These are phyloP conservation scores for Starmerella khaoyaiensis DNA, from an alignment of 805 yeast genomes.

Conservation along the genomic window DNA sequence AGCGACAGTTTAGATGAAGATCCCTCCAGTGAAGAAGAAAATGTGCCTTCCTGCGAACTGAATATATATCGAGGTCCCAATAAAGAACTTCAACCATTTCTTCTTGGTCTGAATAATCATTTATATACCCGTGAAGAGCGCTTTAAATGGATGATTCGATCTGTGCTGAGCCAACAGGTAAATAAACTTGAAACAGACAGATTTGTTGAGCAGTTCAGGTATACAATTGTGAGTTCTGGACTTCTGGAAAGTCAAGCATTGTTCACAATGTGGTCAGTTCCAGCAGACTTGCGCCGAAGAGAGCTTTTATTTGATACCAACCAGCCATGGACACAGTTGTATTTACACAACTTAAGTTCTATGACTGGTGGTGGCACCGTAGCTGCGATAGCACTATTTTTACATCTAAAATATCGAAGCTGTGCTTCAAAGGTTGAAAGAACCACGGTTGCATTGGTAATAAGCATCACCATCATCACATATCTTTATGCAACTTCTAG, in stretches of 20 bases:
- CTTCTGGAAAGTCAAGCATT: conserved; percentile 33
- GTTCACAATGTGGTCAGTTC: conserved; percentile 19
- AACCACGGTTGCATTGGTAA: conserved; percentile 19
- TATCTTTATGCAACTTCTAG: conserved; percentile 27
- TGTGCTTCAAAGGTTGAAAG: conserved; percentile 6
- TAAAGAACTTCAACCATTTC: conserved; percentile 9
- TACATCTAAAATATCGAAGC: conserved; percentile 21
- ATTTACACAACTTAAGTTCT: conserved; percentile 19
- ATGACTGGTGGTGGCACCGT: conserved; percentile 30
- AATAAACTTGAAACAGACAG: conserved; percentile 23
- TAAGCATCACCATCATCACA: conserved; percentile 22
- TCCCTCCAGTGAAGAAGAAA: not conserved
- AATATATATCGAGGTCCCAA: not conserved
- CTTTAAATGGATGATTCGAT: conserved; percentile 20
- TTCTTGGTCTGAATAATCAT: conserved; percentile 1
- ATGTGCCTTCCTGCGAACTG: not conserved
- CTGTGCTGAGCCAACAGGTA: conserved; percentile 21
- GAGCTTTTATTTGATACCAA: conserved; percentile 14
- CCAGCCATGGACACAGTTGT: conserved; percentile 15
- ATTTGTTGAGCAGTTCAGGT: conserved; percentile 42
- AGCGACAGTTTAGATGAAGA: conserved; percentile 5
- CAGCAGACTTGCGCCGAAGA: conserved; percentile 15
- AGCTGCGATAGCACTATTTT: conserved; percentile 26
- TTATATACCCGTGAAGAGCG: conserved; percentile 11
- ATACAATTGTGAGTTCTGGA: conserved; percentile 37